Conservation (phyloP, 2,329 filamentous ascomycete genomes). For the Colletotrichum cereale region DNA sequence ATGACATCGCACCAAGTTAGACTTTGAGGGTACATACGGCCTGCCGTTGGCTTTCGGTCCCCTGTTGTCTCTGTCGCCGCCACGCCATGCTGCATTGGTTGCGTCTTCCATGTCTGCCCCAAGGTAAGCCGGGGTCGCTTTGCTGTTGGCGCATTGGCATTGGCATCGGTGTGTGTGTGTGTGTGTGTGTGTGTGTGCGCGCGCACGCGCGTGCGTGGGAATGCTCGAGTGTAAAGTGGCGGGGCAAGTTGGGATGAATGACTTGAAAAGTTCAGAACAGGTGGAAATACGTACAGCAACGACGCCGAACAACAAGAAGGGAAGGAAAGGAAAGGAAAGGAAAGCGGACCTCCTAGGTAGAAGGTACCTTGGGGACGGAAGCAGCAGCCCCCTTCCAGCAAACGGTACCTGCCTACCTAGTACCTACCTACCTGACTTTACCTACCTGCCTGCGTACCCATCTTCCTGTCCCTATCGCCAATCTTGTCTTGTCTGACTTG, state of each 20-base stretch:
- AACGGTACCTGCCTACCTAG: neutral
- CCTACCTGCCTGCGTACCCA: neutral
- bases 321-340: neutral
- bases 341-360: conserved; percentile 2
- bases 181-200: conserved; percentile 2
- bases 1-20: conserved; percentile 14
- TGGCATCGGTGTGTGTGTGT: conserved; percentile 12
- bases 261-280: conserved; percentile 9
- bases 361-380: neutral
- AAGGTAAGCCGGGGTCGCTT: conserved; percentile 12
- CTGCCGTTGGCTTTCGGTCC: conserved; percentile 7
- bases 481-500: neutral
- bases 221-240: conserved; percentile 5
- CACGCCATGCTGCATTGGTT: conserved; percentile 30
- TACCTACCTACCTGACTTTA: neutral
- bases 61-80: conserved; percentile 17
- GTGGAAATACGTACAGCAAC: neutral
- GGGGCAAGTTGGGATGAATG: conserved; percentile 35
- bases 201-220: neutral
- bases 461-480: neutral
- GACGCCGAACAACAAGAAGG: neutral
- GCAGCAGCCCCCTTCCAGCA: neutral
- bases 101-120: conserved; percentile 12
- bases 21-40: conserved; percentile 32
- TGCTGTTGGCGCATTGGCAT: conserved; percentile 18